Evolutionary conservation across 2,329 filamentous ascomycete genomes (phyloP), one percentile per base, ranked within the genome.

Genomic region (Xylariaceae sp.): DNA sequence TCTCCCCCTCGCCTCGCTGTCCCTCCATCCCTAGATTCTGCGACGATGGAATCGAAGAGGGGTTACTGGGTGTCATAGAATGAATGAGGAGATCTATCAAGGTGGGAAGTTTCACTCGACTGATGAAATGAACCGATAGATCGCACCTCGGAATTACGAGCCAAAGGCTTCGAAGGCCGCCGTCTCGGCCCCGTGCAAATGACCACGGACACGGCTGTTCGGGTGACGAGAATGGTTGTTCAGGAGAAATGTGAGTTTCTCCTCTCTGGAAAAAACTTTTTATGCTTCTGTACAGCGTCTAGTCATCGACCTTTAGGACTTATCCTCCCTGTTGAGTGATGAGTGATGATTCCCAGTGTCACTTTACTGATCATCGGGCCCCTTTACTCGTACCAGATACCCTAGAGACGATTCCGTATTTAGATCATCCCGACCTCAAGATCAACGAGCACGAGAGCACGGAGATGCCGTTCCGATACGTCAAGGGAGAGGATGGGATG

Each of bases 401-500:
- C 0, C 73, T 98, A 37, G 81, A 86, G 45, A 74, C 90, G 54
- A 85, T 98, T 25, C 76, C 82, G 2, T 96, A 93, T 63, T 67
- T 93, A 25, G 91, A 97, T 64, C 83, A 88, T 61, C 93, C 93
- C 0, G 92, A 97, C 63, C 79, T 98, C 62, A 84, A 84, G 62
- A 85, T 97, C 65, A 88, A 88, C 65, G 84, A 93, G 64, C 85
- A 95, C 61, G 93, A 98, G 70, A 93, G 87, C 65, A 95, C 91
- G 0, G 79, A 95, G 67, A 97, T 98, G 93, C 93, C 93, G 1
- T 98, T 98, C 68, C 88, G 93, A 56, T 98, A 98, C 64, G 91
- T 98, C 40, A 85, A 80, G 62, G 83, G 78, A 41, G 71, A 79
- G 10, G 73, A 87, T 45, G 89, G 86, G 36, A 75, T 88, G 55